Base-by-base conservation (phyloP, 257 asterid genomes). In the Cinchona pubescens region DNA sequence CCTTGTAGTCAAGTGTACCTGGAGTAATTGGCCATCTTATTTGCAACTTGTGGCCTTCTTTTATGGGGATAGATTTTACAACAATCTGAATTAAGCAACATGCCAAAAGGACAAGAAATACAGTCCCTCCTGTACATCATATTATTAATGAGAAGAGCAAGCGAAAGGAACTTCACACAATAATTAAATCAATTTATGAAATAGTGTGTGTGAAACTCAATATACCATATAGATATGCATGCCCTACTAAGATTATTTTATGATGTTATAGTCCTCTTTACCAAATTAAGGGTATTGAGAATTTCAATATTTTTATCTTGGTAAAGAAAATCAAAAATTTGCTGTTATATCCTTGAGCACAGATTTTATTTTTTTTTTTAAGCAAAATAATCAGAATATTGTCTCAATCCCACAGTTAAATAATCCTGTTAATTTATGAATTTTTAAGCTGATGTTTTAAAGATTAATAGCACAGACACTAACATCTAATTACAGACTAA, bases 21-120 rank as follows among this genome's bases (percentile, higher is more conserved):
- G 97, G 95, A 64, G 93, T 86, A 76, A 82, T 72, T 25, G 97
- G 97, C 97, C 97, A 92, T 61, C 79, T 75, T 83, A 90, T 81
- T 84, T 80, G 83, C 88, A 92, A 82, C 86, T 87, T 92, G 90
- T 92, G 97, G 72, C 95, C 96, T 85, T 86, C 95, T 78, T 88
- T 90, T 66, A 92, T 85, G 13, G 97, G 97, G 79, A 92, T 90
- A 76, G 90, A 86, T 82, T 90, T 90, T 51, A 87, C 93, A 80
- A 90, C 89, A 87, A 92, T 88, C 96, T 92, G 87, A 75, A 72
- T 27, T 43, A 53, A 74, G 53, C 25, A 9, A 70, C 59, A 34
- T 27, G 58, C 34, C 61, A 34, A 21, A 40, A 45, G 34, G 58
- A 51, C n/a, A 46, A 61, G 25, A 46, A n/a, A 19, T 19, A 18